Conservation (phyloP, 495 filamentous ascomycete species). For the Penicillium canariense region DNA sequence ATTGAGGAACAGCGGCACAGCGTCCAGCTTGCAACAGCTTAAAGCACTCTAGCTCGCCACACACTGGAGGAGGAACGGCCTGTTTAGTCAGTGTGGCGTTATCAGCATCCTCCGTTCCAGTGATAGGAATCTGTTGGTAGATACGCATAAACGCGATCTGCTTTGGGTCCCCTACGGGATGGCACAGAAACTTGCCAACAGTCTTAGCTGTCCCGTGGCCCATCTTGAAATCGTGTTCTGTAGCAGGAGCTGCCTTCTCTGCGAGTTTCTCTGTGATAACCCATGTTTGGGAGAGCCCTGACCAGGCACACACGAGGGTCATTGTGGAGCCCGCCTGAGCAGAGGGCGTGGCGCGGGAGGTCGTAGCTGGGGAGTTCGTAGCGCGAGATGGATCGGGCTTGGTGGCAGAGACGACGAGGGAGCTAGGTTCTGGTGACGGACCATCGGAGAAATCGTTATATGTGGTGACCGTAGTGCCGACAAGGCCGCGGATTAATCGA, state of each 20-base stretch:
- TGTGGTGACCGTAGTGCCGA: too few species aligned
- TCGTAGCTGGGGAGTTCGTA: too few species aligned
- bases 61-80: slow-evolving; percentile 1
- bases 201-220: slow-evolving; percentile 10
- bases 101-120: slow-evolving; percentile 18
- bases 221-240: slow-evolving; percentile 10
- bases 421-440: background rate
- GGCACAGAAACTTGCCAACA: slow-evolving; percentile 16
- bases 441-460: slow-evolving; percentile 8
- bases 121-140: slow-evolving; percentile 21
- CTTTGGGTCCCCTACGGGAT: slow-evolving; percentile 2
- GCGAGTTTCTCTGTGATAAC: slow-evolving; percentile 14
- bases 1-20: slow-evolving; percentile 13
- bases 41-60: slow-evolving; percentile 17
- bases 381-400: background rate
- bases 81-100: slow-evolving; percentile 12
- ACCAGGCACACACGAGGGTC: background rate
- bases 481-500: slow-evolving; percentile 11
- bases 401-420: background rate
- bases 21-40: slow-evolving; percentile 5
- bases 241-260: slow-evolving; percentile 9
- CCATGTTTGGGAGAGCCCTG: slow-evolving; percentile 11
- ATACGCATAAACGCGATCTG: slow-evolving; percentile 20
- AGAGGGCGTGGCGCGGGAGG: slow-evolving; percentile 5
- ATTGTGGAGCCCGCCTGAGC: background rate